Evolutionary conservation across 345 rosid genomes (phyloP).

Genomic region (Populus deltoides): DNA sequence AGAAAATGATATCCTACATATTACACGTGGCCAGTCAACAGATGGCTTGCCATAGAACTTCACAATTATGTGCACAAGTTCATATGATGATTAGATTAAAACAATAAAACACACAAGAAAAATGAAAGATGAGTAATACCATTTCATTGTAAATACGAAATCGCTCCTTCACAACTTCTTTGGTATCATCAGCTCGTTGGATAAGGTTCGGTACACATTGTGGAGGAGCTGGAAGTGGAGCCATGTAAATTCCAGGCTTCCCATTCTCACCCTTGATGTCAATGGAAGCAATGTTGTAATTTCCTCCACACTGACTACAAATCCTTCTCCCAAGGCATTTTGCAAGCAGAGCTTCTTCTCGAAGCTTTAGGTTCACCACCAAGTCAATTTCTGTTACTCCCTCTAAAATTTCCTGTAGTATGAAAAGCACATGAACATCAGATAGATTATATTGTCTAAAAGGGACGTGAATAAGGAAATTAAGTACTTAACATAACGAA

Average conservation of each 20-base stretch:
- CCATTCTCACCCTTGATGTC: conserved; percentile 80
- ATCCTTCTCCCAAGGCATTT: conserved; percentile 96
- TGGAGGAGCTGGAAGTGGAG: conserved; percentile 94
- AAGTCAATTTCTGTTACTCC: conserved; percentile 78
- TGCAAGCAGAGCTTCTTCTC: conserved; percentile 81
- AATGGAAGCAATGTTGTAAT: conserved; percentile 81
- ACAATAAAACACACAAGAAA: background rate
- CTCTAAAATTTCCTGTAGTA: conserved; percentile 76
- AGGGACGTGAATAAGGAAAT: background rate
- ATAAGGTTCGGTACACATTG: conserved; percentile 79
- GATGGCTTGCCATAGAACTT: background rate
- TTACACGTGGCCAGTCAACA: background rate
- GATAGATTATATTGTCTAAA: background rate
- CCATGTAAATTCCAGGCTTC: conserved; percentile 81
- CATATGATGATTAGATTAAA: background rate
- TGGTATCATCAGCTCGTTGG: conserved; percentile 82
- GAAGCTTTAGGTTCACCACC: conserved; percentile 81
- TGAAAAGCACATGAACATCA: background rate
- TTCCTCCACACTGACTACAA: conserved; percentile 84
- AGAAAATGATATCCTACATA: background rate
- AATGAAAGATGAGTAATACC: conserved; percentile 37
- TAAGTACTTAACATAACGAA: background rate
- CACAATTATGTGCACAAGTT: background rate
- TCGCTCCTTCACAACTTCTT: conserved; percentile 85
- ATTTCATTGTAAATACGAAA: conserved; percentile 67